Conservation (phyloP, 1,284 basidiomycete species). For the Pseudozyma pruni region DNA sequence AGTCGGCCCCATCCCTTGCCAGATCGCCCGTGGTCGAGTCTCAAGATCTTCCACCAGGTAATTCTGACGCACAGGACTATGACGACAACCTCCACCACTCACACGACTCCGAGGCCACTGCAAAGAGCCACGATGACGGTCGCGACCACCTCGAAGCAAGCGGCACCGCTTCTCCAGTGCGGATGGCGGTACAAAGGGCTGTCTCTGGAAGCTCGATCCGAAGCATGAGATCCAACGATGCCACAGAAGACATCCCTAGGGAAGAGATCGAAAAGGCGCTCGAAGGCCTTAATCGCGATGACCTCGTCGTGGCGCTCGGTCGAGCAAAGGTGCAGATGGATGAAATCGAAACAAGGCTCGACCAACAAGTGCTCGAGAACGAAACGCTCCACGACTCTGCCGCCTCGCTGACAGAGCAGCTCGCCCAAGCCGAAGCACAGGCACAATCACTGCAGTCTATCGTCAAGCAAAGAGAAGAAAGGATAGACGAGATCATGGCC, state of each 20-base stretch:
- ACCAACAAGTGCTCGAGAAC: conserved; percentile 39
- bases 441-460: conserved; percentile 28
- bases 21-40: neutral
- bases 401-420: conserved; percentile 28
- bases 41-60: neutral
- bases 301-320: conserved; percentile 54
- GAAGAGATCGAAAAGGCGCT: conserved; percentile 59
- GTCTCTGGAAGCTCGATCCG: conserved; percentile 29
- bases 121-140: conserved; percentile 11
- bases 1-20: conserved; percentile 3
- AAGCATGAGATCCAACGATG: conserved; percentile 19
- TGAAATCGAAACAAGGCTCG: conserved; percentile 46
- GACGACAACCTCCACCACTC: conserved; percentile 4
- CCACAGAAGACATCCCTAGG: conserved; percentile 43
- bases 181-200: conserved; percentile 19
- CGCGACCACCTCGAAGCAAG: conserved; percentile 27
- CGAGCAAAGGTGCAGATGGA: conserved; percentile 62
- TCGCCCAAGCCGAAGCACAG: conserved; percentile 33
- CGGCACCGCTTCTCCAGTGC: conserved; percentile 32
- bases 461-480: conserved; percentile 53
- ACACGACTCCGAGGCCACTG: conserved; percentile 22
- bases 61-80: neutral
- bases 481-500: conserved; percentile 55
- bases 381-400: conserved; percentile 47
- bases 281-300: conserved; percentile 45